These are phyloP conservation scores for Pulveroboletus sp. DNA, from an alignment of 768 basidiomycete species.

Conservation along the genomic window DNA sequence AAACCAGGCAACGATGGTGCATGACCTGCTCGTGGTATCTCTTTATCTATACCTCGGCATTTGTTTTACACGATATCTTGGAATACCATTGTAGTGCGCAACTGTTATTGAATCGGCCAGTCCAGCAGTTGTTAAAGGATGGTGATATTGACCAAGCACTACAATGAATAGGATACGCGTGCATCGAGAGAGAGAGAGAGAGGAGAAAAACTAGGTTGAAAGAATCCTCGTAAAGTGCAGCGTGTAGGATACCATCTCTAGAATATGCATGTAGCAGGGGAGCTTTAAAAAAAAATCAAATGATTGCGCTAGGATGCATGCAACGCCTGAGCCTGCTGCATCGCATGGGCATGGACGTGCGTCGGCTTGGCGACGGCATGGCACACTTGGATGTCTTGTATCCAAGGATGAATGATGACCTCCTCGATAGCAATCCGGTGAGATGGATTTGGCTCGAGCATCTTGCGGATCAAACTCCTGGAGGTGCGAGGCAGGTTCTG, in stretches of 20 bases:
- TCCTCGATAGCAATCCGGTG: constrained; percentile 75
- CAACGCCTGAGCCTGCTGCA: constrained; percentile 52
- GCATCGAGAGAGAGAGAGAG: constrained; percentile 4
- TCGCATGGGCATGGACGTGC: constrained; percentile 71
- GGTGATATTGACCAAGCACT: constrained; percentile 19
- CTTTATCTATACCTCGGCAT: constrained; percentile 20
- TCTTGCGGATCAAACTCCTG: constrained; percentile 78
- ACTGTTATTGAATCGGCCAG: constrained; percentile 1
- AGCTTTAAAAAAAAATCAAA: constrained; percentile 3
- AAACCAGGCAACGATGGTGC: constrained; percentile 31
- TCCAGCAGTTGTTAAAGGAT: constrained; percentile 1
- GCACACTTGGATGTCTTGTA: constrained; percentile 81
- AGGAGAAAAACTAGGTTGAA: constrained; percentile 3
- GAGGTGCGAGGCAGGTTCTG: constrained; percentile 89
- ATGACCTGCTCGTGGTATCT: constrained; percentile 14
- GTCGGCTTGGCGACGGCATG: constrained; percentile 58
- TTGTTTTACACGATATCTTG: constrained; percentile 7
- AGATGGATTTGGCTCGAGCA: constrained; percentile 95
- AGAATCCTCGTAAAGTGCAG: constrained; percentile 3
- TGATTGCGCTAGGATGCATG: constrained; percentile 7
- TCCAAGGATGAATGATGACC: constrained; percentile 74
- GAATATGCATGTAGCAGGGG: constrained; percentile 4
- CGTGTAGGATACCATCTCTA: constrained; percentile 23
- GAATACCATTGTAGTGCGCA: constrained; percentile 10
- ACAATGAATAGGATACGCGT: constrained; percentile 21